Conservation (phyloP, 2,329 filamentous ascomycete species). For the Colletotrichum plurivorum region DNA sequence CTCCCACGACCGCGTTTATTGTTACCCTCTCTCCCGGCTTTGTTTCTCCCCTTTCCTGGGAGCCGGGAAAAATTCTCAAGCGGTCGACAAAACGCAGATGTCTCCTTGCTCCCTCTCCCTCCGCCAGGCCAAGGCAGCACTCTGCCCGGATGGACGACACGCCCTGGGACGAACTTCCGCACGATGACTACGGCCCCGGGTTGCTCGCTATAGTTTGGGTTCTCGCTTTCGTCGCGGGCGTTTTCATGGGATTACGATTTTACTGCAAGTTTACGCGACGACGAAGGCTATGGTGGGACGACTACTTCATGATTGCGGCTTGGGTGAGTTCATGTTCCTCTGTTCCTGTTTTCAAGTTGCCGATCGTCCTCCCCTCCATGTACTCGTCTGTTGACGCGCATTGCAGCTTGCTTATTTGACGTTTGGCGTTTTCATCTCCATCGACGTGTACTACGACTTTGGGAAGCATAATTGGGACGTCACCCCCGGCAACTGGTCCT, state of each 20-base stretch:
- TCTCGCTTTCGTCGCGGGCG: slow-evolving; percentile 22
- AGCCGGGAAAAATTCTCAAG: neutral
- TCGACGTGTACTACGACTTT: slow-evolving; percentile 36
- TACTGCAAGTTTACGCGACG: slow-evolving; percentile 42
- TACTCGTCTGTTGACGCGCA: neutral
- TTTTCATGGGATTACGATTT: slow-evolving; percentile 41
- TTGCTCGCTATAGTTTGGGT: slow-evolving; percentile 35
- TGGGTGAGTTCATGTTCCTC: slow-evolving; percentile 39
- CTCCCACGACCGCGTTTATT: slow-evolving; percentile 20
- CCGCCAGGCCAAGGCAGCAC: slow-evolving; percentile 1
- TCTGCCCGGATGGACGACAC: slow-evolving; percentile 16
- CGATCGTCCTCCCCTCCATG: neutral
- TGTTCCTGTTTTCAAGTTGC: neutral
- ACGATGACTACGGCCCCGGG: slow-evolving; percentile 37
- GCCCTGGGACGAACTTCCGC: slow-evolving; percentile 34
- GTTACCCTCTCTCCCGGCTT: slow-evolving; percentile 7
- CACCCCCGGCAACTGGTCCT: slow-evolving; percentile 29
- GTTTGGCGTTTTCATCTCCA: slow-evolving; percentile 29
- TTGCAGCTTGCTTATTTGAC: slow-evolving; percentile 29
- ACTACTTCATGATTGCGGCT: slow-evolving; percentile 40
- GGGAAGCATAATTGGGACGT: slow-evolving; percentile 40
- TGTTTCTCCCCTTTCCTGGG: neutral
- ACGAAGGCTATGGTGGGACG: slow-evolving; percentile 42
- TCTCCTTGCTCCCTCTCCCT: neutral
- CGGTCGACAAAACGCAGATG: neutral